phyloP scores from a whole-genome alignment of 192 early-diverging fungal genomes.

The Dispira parvispora region DNA sequence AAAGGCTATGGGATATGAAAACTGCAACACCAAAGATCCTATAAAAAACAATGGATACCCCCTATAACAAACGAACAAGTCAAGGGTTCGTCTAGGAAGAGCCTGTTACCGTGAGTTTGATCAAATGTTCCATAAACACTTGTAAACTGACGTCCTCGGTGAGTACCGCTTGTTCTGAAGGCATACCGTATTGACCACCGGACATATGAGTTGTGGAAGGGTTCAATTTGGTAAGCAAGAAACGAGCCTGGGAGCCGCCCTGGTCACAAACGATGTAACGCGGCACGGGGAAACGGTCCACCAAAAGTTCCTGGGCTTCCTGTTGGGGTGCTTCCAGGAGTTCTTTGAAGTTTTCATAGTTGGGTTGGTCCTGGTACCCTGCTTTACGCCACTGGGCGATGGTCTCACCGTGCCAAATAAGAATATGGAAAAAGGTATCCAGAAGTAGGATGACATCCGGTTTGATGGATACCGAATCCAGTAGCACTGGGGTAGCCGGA shows the following conservation, averaged over 20 bases:
- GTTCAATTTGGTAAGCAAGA: conserved; percentile 94
- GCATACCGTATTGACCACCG: conserved; percentile 45
- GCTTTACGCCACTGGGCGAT: conserved; percentile 94
- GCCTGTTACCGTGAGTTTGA: conserved; percentile 28
- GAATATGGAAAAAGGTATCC: conserved; percentile 98
- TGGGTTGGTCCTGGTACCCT: conserved; percentile 86
- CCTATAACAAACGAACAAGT: neutral
- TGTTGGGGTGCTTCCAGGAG: conserved; percentile 76
- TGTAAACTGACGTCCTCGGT: conserved; percentile 97
- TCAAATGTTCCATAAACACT: conserved; percentile 87
- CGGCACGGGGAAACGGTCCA: conserved; percentile 92
- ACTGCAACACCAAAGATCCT: conserved; percentile 3
- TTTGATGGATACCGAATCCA: conserved; percentile 98
- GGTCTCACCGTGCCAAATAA: conserved; percentile 97
- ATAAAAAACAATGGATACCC: conserved; percentile 8
- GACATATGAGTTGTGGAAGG: conserved; percentile 88
- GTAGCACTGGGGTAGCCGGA: conserved; percentile 72
- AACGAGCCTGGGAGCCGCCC: conserved; percentile 92
- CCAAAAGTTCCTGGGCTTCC: conserved; percentile 86
- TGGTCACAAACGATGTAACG: conserved; percentile 97
- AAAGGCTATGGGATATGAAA: neutral
- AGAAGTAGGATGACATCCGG: conserved; percentile 80
- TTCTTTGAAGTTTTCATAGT: conserved; percentile 87
- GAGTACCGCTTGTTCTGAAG: conserved; percentile 76
- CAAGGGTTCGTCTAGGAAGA: conserved; percentile 10